phyloP scores from a whole-genome alignment of 1,284 basidiomycete species.

The Athelia psychrophila region DNA sequence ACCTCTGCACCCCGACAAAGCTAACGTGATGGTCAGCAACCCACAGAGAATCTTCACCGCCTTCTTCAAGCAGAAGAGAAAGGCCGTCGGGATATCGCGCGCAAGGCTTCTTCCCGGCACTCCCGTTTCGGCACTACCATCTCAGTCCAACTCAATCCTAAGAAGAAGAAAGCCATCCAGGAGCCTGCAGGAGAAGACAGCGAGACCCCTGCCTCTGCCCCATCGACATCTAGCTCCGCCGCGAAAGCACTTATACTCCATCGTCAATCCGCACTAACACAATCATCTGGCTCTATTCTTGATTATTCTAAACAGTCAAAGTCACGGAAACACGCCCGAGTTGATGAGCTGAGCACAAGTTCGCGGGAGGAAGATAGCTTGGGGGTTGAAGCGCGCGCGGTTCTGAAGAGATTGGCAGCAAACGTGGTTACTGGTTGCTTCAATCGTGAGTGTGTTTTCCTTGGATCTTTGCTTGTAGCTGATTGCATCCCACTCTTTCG shows the following conservation, averaged over 20 bases:
- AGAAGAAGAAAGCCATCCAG: slow-evolving; percentile 35
- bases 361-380: slow-evolving; percentile 65
- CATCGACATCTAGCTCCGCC: slow-evolving; percentile 27
- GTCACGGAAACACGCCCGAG: slow-evolving; percentile 57
- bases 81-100: slow-evolving; percentile 52
- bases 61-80: slow-evolving; percentile 74
- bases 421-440: slow-evolving; percentile 77
- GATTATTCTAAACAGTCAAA: slow-evolving; percentile 76
- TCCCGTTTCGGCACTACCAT: slow-evolving; percentile 94
- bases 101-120: slow-evolving; percentile 77
- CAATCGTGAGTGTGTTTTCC: slow-evolving; percentile 63
- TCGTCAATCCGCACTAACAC: slow-evolving; percentile 76
- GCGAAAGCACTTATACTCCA: slow-evolving; percentile 69
- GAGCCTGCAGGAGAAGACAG: slow-evolving; percentile 17
- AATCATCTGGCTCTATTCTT: slow-evolving; percentile 73
- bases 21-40: slow-evolving; percentile 45
- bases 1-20: slow-evolving; percentile 4
- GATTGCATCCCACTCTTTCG: slow-evolving; percentile 1
- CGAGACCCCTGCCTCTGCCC: slow-evolving; percentile 26
- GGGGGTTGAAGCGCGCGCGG: slow-evolving; percentile 64
- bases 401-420: slow-evolving; percentile 65
- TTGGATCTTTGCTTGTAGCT: slow-evolving; percentile 1
- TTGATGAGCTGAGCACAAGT: slow-evolving; percentile 59
- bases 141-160: slow-evolving; percentile 65
- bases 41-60: slow-evolving; percentile 61